These are phyloP conservation scores for Sporothrix inflata DNA, from an alignment of 2,329 filamentous ascomycete species.

Conservation along the genomic window DNA sequence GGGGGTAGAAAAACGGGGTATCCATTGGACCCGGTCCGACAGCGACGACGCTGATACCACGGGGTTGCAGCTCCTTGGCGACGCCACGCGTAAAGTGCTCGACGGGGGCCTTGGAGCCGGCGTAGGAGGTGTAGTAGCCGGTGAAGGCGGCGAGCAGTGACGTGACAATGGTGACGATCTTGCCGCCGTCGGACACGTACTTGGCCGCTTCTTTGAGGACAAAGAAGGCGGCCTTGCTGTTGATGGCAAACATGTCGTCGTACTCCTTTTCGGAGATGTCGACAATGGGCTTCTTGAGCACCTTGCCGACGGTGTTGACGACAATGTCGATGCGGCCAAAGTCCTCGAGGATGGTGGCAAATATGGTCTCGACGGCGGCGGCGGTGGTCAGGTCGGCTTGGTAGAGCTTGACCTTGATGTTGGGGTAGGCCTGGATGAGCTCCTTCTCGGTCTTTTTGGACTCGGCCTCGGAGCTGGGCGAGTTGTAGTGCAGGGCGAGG, in stretches of 20 bases:
- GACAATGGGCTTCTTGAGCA: slow-evolving; percentile 51
- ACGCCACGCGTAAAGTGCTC: slow-evolving; percentile 46
- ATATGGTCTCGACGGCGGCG: slow-evolving; percentile 46
- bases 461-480: slow-evolving; percentile 44
- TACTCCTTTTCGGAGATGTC: slow-evolving; percentile 51
- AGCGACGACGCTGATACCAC: slow-evolving; percentile 43
- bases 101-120: slow-evolving; percentile 47
- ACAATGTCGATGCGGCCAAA: slow-evolving; percentile 54
- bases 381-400: slow-evolving; percentile 49
- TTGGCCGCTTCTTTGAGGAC: slow-evolving; percentile 49
- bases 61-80: slow-evolving; percentile 42
- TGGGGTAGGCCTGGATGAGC: slow-evolving; percentile 42
- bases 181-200: slow-evolving; percentile 50
- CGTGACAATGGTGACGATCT: slow-evolving; percentile 52
- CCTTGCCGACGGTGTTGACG: slow-evolving; percentile 55
- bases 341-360: slow-evolving; percentile 45
- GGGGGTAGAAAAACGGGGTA: slow-evolving; percentile 51
- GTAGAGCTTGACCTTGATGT: slow-evolving; percentile 46
- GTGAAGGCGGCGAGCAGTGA: slow-evolving; percentile 52
- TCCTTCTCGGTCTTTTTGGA: slow-evolving; percentile 44
- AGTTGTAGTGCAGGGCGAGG: slow-evolving; percentile 45
- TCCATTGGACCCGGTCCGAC: slow-evolving; percentile 47
- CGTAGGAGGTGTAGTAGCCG: slow-evolving; percentile 50
- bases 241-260: slow-evolving; percentile 53
- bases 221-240: slow-evolving; percentile 52